Conservation (phyloP, 148 eudicot species). For the Camellia japonica region DNA sequence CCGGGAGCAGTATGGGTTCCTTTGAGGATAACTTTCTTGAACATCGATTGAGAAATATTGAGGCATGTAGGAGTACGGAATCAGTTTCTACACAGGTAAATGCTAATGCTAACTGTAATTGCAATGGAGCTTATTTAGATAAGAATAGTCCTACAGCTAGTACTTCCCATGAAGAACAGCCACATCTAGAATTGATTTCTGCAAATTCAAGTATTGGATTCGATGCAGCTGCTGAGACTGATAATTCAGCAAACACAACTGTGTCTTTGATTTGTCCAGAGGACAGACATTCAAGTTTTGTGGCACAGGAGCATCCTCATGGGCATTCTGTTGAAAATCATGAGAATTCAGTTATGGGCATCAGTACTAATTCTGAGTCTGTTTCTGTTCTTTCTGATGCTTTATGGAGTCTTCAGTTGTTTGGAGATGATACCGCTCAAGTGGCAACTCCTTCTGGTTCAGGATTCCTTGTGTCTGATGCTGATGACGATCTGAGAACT, state of each 20-base stretch:
- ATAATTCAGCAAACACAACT: slow-evolving; percentile 4
- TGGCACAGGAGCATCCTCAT: slow-evolving; percentile 9
- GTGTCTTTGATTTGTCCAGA: neutral
- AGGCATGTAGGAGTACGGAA: neutral
- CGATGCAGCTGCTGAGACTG: slow-evolving; percentile 3
- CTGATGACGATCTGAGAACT: slow-evolving; percentile 23
- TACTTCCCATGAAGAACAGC: slow-evolving; percentile 20
- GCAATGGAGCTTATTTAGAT: neutral
- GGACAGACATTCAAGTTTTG: slow-evolving; percentile 11
- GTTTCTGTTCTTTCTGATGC: slow-evolving; percentile 23
- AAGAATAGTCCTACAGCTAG: slow-evolving; percentile 13
- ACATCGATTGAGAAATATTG: slow-evolving; percentile 6
- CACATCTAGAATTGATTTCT: slow-evolving; percentile 14
- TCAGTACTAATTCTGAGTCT: slow-evolving; percentile 15
- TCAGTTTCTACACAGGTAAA: slow-evolving; percentile 13
- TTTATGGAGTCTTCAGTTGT: slow-evolving; percentile 19
- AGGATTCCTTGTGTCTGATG: slow-evolving; percentile 23
- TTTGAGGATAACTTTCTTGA: slow-evolving; percentile 11
- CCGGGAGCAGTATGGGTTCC: slow-evolving; percentile 14
- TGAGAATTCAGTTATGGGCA: slow-evolving; percentile 9
- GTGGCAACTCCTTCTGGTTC: slow-evolving; percentile 22
- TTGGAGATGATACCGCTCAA: slow-evolving; percentile 20
- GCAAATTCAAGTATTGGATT: slow-evolving; percentile 11
- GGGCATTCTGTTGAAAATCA: slow-evolving; percentile 11
- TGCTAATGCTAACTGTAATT: neutral